Base-by-base conservation (phyloP, 805 yeast genomes). In the Cyberlindnera subsufficiens region DNA sequence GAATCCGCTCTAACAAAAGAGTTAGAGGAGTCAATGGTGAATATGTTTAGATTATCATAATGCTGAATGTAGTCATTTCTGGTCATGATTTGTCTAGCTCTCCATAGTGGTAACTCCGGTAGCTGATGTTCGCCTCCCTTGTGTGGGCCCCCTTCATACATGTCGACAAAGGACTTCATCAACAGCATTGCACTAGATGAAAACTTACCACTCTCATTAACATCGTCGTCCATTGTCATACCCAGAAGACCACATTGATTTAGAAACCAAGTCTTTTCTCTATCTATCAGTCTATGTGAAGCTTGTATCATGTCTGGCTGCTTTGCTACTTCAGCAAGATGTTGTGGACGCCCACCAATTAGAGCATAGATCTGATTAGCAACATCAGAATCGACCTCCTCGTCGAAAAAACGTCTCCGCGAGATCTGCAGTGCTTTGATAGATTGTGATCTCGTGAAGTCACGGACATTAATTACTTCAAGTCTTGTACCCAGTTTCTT, bases 281-380 rank as follows among this genome's bases (percentile, higher is more conserved):
- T 67, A 58, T 86, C 93, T 43, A 86, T 84, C 30, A 86, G 69
- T 45, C 70, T 72, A 52, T 84, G 84, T 49, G 86, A 78, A 0
- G 88, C 88, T 30, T 63, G 61, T 29, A 81, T 53, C 53, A 80
- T 67, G 52, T 81, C 77, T 18, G 55, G 49, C 40, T 79, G 82
- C 30, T 80, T 67, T 0, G 86, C 77, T 1, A 83, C 91, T 37
- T 81, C 82, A 3, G 84, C 75, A 4, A 86, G 62, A 60, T 86
- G 91, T 60, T 86, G 95, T 0, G 95, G 89, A 38, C 95, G 69
- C 1, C 95, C 95, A 3, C 95, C 95, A 36, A 86, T 77, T 31
- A 85, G 64, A 45, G 80, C 78, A 58, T 82, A 86, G 3, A 86
- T 71, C 33, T 73, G 63, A 40, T 75, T 65, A 20, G 85, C 80